Evolutionary conservation across 306 rosid genomes (phyloP), one percentile per base, ranked within the genome.

Genomic region (Castanea crenata): DNA sequence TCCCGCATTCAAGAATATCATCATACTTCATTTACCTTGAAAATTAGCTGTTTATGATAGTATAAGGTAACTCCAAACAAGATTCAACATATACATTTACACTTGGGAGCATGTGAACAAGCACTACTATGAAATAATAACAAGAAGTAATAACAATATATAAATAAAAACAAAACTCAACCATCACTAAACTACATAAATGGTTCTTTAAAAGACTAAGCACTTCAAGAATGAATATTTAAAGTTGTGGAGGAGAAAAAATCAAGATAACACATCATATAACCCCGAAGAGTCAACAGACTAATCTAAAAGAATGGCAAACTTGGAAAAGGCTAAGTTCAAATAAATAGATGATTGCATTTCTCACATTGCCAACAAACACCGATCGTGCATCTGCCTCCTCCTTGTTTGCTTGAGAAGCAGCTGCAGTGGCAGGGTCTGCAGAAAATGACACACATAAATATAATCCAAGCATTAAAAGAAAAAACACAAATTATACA

Each of bases 301-400:
- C 27, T 9, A n/a, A 35, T 67, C 25, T 35, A 67, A 67, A 35
- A 32, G 72, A 2, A 34, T 67, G 11, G 72, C 4, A 35, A 8
- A 10, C 21, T 23, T 35, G 35, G 8, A 67, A 34, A 67, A 67
- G 72, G 49, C 1, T 55, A 70, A 49, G 35, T 13, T 5, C 14
- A 69, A 35, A 59, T 18, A 5, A 62, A 73, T 23, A 70, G 63
- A 56, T 77, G 4, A 61, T 13, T 76, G 25, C 7, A 51, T 63
- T 74, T 75, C 97, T 86, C 88, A 95, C 99, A 89, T 92, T 95
- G 91, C 99, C 99, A 64, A 95, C 98, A 78, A 89, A 95, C 74
- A 91, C 96, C 23, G 99, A 95, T 57, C 99, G 92, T 62, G 84
- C 16, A 80, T 95, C 98, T 69, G 89, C 58, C 87, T 95, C 99